These are phyloP conservation scores for Pythium periplocum DNA, from an alignment of 352 stramenopile species.

Conservation along the genomic window DNA sequence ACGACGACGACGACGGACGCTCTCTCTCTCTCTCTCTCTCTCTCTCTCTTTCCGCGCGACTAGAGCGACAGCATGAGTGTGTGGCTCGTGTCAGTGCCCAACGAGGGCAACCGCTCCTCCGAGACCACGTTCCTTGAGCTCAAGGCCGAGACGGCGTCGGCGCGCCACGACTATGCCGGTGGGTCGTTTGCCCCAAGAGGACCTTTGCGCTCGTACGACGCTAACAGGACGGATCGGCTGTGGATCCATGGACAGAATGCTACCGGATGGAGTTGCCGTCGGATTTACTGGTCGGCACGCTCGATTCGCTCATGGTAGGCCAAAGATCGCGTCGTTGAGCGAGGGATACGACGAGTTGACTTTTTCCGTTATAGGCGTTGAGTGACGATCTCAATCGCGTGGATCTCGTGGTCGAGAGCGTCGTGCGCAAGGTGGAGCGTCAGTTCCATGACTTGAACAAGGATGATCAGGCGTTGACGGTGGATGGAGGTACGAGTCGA, in stretches of 20 bases:
- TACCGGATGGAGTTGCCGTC: slow-evolving; percentile 88
- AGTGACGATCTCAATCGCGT: slow-evolving; percentile 96
- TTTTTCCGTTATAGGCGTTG: slow-evolving; percentile 32
- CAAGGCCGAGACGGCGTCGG: slow-evolving; percentile 79
- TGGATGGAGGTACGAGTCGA: slow-evolving; percentile 57
- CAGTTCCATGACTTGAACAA: slow-evolving; percentile 94
- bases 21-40: too few species aligned
- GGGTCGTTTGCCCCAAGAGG: background rate
- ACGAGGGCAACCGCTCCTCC: slow-evolving; percentile 73
- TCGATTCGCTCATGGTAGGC: slow-evolving; percentile 95
- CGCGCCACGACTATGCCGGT: slow-evolving; percentile 79
- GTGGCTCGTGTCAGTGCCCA: slow-evolving; percentile 83
- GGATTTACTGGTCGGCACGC: slow-evolving; percentile 94
- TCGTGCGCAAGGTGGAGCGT: slow-evolving; percentile 97
- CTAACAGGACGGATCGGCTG: background rate
- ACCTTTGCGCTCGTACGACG: too few species aligned
- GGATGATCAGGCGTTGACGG: slow-evolving; percentile 74
- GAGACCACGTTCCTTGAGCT: slow-evolving; percentile 84
- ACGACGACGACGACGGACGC: too few species aligned
- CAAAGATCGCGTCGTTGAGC: too few species aligned
- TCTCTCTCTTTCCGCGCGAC: too few species aligned
- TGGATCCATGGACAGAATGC: slow-evolving; percentile 35
- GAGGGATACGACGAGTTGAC: too few species aligned
- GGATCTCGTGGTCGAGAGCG: slow-evolving; percentile 91
- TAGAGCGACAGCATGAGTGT: slow-evolving; percentile 35